phyloP scores from a whole-genome alignment of 2,329 filamentous ascomycete species.

The Cryphonectria japonica region DNA sequence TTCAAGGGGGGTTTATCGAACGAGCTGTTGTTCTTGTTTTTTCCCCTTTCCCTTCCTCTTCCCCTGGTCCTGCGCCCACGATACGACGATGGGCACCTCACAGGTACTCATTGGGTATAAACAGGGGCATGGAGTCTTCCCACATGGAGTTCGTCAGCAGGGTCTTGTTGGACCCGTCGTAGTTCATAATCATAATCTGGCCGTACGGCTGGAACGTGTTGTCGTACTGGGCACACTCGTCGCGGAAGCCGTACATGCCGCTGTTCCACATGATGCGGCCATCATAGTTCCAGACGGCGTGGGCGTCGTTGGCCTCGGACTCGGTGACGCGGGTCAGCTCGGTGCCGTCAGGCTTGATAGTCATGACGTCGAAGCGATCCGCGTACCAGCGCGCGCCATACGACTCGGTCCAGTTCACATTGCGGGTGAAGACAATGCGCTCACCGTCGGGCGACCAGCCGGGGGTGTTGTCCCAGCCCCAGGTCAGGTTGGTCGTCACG shows the following conservation, averaged over 20 bases:
- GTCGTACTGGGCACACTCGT: conserved; percentile 46
- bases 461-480: conserved; percentile 44
- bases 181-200: conserved; percentile 48
- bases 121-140: conserved; percentile 39
- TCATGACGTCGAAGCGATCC: conserved; percentile 45
- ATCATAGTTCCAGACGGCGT: conserved; percentile 48
- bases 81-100: neutral
- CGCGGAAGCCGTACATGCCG: conserved; percentile 48
- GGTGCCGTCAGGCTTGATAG: conserved; percentile 45
- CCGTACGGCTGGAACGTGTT: conserved; percentile 50
- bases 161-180: conserved; percentile 41
- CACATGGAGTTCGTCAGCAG: conserved; percentile 38
- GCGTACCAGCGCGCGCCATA: conserved; percentile 22
- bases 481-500: conserved; percentile 37
- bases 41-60: too few species aligned
- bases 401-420: conserved; percentile 32
- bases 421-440: conserved; percentile 44
- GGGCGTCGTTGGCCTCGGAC: conserved; percentile 45
- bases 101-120: conserved; percentile 16
- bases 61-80: too few species aligned
- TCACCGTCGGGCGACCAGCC: conserved; percentile 44
- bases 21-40: too few species aligned
- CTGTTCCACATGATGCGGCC: conserved; percentile 45
- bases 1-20: too few species aligned
- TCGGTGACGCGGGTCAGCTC: conserved; percentile 42